Base-by-base conservation (phyloP, 441 rosid species). In the Sinapis alba region DNA sequence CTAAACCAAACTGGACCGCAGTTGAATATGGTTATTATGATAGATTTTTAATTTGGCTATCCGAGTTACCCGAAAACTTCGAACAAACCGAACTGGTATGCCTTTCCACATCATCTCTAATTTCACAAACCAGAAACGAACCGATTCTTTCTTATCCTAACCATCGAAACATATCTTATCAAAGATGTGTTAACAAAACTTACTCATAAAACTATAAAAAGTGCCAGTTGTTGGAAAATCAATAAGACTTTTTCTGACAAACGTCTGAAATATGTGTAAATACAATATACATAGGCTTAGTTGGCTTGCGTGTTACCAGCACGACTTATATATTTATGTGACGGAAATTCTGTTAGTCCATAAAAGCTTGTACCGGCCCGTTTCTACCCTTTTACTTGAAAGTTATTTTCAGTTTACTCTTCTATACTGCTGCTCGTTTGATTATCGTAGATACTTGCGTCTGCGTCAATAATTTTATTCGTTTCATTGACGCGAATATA, bases 321-420 rank as follows among this genome's bases (percentile, higher is more conserved):
- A 50, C 50, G 34, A 47, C 58, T 23, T 16, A 18, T 45, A 34
- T 34, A 27, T 41, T 27, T 60, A 8, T 30, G 65, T 61, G n/a
- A 30, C 65, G 32, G 43, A 61, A 18, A 61, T 61, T 71, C 16
- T 71, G 47, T 20, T 45, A 71, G 51, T 61, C 75, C 68, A 62
- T 38, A 24, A 69, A 69, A 57, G 38, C 26, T 57, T 69, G 20
- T 24, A 7, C 73, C 23, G 21, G 60, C 61, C 68, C 34, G 45
- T 27, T 45, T 71, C 23, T 18, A 61, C 45, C n/a, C 23, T 61
- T 70, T 27, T 34, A 53, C 68, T 72, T 67, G 78, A 34, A 32
- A 8, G 34, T 32, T 32, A 34, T 34, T 8, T 34, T 34, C 12
- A 34, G 38, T 34, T 34, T 34, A 34, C 38, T 34, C 38, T 34